Conservation (phyloP, 2,329 filamentous ascomycete genomes). For the Cladosporium austrohemisphaericum region DNA sequence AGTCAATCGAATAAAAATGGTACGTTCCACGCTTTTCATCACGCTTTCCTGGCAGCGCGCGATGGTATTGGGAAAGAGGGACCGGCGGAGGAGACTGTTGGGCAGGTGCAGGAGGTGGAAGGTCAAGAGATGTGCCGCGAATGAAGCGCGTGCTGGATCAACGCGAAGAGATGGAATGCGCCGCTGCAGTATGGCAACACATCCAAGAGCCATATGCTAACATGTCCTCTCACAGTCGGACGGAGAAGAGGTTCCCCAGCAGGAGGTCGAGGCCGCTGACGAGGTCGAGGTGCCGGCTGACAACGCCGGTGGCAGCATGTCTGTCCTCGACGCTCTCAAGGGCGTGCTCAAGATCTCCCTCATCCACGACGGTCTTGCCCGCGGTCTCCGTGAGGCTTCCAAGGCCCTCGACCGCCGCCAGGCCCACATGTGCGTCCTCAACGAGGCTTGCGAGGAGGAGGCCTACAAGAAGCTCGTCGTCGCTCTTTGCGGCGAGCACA, state of each 20-base stretch:
- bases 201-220: conserved; percentile 18
- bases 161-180: no score
- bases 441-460: conserved; percentile 99
- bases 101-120: background rate
- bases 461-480: conserved; percentile 99
- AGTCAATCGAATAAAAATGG: conserved; percentile 16
- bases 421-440: conserved; percentile 99
- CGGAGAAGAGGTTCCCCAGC: conserved; percentile 97
- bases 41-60: conserved; percentile 4
- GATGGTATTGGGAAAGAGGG: conserved; percentile 8
- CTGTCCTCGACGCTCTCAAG: conserved; percentile 96
- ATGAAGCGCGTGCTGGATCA: background rate
- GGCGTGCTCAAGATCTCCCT: conserved; percentile 97
- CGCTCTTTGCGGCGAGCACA: conserved; percentile 98
- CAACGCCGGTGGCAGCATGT: conserved; percentile 75
- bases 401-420: conserved; percentile 98
- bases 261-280: conserved; percentile 66
- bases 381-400: conserved; percentile 95
- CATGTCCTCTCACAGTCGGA: conserved; percentile 67
- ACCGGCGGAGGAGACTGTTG: background rate
- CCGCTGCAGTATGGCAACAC: no score
- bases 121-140: background rate
- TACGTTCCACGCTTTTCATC: conserved; percentile 1
- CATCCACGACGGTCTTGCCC: conserved; percentile 98
- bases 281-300: conserved; percentile 97